These are phyloP conservation scores for Microcos paniculata DNA, from an alignment of 345 rosid species.

Conservation along the genomic window DNA sequence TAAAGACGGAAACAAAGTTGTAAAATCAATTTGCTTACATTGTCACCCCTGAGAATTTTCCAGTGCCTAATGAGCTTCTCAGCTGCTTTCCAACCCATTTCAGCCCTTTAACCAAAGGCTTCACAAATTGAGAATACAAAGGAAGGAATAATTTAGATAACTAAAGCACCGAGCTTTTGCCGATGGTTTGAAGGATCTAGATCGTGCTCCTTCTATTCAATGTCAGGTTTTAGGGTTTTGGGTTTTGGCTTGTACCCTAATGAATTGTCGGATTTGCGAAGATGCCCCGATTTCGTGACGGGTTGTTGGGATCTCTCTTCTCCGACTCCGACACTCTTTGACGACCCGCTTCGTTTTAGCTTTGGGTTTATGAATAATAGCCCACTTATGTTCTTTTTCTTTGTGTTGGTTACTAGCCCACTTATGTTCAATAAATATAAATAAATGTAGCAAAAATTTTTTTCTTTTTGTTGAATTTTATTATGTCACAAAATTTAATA, in stretches of 20 bases:
- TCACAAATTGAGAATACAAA: neutral
- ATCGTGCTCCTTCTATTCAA: neutral
- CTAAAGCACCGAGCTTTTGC: neutral
- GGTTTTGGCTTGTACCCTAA: neutral
- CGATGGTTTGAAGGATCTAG: neutral
- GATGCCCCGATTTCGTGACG: neutral
- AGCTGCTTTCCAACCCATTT: conserved; percentile 99
- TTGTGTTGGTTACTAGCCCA: too few relatives aligned
- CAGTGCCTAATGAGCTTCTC: conserved; percentile 95
- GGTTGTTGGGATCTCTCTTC: neutral
- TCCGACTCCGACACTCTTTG: neutral
- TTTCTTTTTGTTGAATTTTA: too few relatives aligned
- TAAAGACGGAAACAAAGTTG: neutral
- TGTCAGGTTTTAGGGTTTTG: neutral
- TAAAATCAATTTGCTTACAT: conserved; percentile 45
- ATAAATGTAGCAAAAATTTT: too few relatives aligned
- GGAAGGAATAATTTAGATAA: neutral
- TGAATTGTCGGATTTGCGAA: neutral
- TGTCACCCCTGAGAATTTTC: conserved; percentile 93
- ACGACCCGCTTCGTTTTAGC: neutral
- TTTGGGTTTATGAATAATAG: neutral
- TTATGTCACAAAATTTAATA: too few relatives aligned
- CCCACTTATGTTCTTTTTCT: too few relatives aligned
- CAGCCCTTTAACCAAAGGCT: neutral
- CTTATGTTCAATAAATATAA: too few relatives aligned